These are phyloP conservation scores for Dactylorhiza incarnata DNA, from an alignment of 106 monocot genomes.

Conservation along the genomic window DNA sequence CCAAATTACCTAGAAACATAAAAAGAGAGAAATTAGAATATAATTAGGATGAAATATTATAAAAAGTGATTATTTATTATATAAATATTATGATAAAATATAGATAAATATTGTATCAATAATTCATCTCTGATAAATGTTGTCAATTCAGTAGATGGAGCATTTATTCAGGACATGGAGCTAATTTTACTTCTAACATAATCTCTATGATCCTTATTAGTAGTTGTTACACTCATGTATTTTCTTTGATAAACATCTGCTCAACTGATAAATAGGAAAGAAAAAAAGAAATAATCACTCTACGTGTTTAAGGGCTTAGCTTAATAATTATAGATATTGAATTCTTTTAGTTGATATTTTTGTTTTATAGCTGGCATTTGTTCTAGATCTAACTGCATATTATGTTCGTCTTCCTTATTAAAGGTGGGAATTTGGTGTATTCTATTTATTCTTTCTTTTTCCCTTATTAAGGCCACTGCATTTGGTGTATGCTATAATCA, in stretches of 20 bases:
- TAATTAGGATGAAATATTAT: no score
- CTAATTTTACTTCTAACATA: constrained; percentile 18
- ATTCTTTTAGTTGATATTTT: neutral
- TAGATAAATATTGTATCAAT: no score
- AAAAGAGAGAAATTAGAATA: no score
- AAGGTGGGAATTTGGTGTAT: neutral
- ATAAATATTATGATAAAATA: no score
- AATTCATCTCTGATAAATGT: constrained; percentile 16
- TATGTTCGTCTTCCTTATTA: neutral
- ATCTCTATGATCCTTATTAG: neutral
- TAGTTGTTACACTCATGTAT: neutral
- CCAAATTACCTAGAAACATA: no score
- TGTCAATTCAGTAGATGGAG: constrained; percentile 28
- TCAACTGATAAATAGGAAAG: neutral
- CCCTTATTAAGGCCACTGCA: no score
- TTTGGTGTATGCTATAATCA: no score
- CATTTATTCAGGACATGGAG: constrained; percentile 60
- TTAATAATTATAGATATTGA: neutral
- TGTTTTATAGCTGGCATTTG: neutral
- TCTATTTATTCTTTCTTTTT: neutral
- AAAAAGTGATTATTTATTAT: no score
- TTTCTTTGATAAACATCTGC: neutral
- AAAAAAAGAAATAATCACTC: neutral
- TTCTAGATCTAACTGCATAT: neutral
- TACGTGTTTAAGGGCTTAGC: neutral